Evolutionary conservation across 441 rosid species (phyloP).

Genomic region (Dalechampia spathulata): DNA sequence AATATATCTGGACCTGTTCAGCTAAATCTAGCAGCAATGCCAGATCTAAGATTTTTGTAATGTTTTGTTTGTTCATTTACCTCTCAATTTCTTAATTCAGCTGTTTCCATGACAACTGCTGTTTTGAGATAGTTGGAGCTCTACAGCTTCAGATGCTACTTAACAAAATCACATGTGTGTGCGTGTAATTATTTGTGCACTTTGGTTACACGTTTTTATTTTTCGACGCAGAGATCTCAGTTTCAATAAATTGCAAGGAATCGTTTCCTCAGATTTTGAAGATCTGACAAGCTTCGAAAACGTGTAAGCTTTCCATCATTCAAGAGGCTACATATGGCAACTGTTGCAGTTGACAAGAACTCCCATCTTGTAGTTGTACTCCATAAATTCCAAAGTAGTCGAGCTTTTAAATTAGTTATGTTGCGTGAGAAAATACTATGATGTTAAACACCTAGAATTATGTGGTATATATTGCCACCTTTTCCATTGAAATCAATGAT

Average conservation of each 20-base stretch:
- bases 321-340: too few relatives aligned
- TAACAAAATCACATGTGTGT: too few relatives aligned
- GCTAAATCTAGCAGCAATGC: conserved; percentile 10
- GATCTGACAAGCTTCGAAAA: conserved; percentile 10
- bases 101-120: not conserved
- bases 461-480: too few relatives aligned
- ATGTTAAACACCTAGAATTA: too few relatives aligned
- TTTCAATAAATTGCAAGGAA: conserved; percentile 36
- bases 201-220: too few relatives aligned
- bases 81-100: not conserved
- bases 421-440: too few relatives aligned
- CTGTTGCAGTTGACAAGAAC: too few relatives aligned
- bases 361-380: too few relatives aligned
- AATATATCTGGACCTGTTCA: conserved; percentile 31
- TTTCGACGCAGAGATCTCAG: conserved; percentile 33
- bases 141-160: not conserved
- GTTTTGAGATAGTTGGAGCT: not conserved
- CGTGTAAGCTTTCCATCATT: conserved; percentile 18
- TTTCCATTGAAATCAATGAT: too few relatives aligned
- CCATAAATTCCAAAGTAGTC: too few relatives aligned
- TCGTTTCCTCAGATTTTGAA: conserved; percentile 18
- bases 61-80: not conserved
- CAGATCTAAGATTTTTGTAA: conserved; percentile 13
- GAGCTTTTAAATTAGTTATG: too few relatives aligned
- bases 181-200: not conserved